Evolutionary conservation across 331 rosid species (phyloP).

Genomic region (Phaseolus coccineus): DNA sequence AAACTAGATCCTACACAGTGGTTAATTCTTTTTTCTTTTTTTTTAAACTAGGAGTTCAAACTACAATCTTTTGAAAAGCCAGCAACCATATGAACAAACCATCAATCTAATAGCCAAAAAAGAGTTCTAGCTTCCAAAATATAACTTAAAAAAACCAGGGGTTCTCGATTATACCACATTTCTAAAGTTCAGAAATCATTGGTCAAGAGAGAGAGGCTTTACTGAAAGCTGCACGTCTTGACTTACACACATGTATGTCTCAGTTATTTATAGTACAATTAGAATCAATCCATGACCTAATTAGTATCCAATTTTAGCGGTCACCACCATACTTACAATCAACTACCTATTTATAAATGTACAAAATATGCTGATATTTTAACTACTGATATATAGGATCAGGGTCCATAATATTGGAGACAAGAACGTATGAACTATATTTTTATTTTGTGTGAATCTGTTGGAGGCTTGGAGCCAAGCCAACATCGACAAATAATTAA

Average conservation of each 20-base stretch:
- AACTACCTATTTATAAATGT: background rate
- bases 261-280: slow-evolving; percentile 21
- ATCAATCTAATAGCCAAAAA: background rate
- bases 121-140: background rate
- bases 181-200: slow-evolving; percentile 1
- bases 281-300: slow-evolving; percentile 7
- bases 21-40: background rate
- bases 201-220: background rate
- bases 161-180: background rate
- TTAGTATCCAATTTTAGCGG: background rate
- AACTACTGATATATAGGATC: slow-evolving; percentile 20
- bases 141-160: background rate
- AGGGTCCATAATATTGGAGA: slow-evolving; percentile 19
- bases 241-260: background rate
- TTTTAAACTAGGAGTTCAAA: background rate
- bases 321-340: slow-evolving; percentile 4
- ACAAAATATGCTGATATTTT: background rate
- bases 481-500: slow-evolving; percentile 32
- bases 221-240: background rate
- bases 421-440: slow-evolving; percentile 2
- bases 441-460: slow-evolving; percentile 28
- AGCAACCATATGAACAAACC: background rate
- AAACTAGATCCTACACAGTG: background rate
- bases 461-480: slow-evolving; percentile 2
- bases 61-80: slow-evolving; percentile 6